Evolutionary conservation across 805 yeast species (phyloP), one percentile per base, ranked within the genome.

Genomic region (Metschnikowia baotianmanensis): DNA sequence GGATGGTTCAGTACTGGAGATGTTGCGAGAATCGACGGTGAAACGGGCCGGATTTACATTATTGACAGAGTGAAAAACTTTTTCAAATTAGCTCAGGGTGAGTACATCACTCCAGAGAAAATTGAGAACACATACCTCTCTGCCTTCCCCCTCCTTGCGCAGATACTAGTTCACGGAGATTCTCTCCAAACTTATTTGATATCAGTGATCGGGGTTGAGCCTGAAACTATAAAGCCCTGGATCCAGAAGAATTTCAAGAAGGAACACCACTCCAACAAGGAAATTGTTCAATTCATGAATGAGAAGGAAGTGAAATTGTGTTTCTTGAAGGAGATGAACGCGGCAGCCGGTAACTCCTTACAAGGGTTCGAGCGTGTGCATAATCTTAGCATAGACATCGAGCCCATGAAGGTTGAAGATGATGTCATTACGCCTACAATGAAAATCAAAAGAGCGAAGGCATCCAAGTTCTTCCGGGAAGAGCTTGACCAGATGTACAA

Each of bases 341-440:
- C 46, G 11, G 55, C 67, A 26, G 60, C 69, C 6, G 41, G 42
- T 6, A 53, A 52, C 28, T 52, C 60, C 19, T 57, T 83, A 24
- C 77, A 75, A 53, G 86, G 86, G 0, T 82, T 78, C 53, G 90
- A 83, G 57, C 77, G 75, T 49, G 45, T 83, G 22, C 79, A 77
- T 57, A 83, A 83, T 48, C 48, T 78, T 22, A 52, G 58, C 24
- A 58, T 81, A 24, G 76, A 62, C 32, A 43, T 78, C 35, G 86
- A 83, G 50, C 86, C 88, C 5, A 63, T 83, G 47, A 78, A 69
- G 26, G 63, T 80, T n/a, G 80, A 73, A 34, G 78, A 79, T 43
- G 81, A 78, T 35, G 74, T 77, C 3, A 58, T 83, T 25, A 83
- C 91, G 2, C 90, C 90, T 27, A 83, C 90, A 5, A 48, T 74